Percentiles rank a stretch among this genome's conserved stretches.
These are phyloP conservation scores for Castanospermum australe DNA, from an alignment of 306 rosid genomes.

Conservation along the genomic window DNA sequence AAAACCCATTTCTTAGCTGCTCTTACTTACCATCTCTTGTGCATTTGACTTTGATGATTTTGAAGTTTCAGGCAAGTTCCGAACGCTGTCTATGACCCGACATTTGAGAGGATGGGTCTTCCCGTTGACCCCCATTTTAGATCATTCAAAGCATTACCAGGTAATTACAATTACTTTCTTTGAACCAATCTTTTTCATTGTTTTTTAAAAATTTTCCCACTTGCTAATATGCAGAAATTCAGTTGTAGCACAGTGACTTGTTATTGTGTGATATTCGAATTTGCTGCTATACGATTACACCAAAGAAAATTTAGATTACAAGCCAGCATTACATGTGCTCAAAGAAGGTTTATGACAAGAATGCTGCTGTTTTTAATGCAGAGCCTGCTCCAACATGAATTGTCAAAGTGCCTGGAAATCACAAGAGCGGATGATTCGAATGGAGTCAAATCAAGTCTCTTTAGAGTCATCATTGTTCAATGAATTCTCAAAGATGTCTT, in stretches of 20 bases:
- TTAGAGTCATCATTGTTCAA: not conserved
- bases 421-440: not conserved
- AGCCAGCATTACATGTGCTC: not conserved
- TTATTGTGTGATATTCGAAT: not conserved
- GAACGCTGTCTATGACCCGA: not conserved
- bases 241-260: not conserved
- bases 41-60: not conserved
- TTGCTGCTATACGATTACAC: not conserved
- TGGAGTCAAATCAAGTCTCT: not conserved
- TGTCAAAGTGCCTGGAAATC: not conserved
- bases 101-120: not conserved
- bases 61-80: not conserved
- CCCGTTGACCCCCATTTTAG: constrained; percentile 18
- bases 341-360: not conserved
- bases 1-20: not conserved
- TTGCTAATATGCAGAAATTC: not conserved
- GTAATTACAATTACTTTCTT: not conserved
- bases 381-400: not conserved
- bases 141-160: not conserved
- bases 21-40: not conserved
- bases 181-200: not conserved
- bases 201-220: not conserved
- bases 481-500: not conserved
- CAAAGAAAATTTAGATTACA: not conserved
- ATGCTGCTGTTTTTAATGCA: not conserved